Evolutionary conservation across 352 stramenopile species (phyloP).

Genomic region (Pythium dissimile): DNA sequence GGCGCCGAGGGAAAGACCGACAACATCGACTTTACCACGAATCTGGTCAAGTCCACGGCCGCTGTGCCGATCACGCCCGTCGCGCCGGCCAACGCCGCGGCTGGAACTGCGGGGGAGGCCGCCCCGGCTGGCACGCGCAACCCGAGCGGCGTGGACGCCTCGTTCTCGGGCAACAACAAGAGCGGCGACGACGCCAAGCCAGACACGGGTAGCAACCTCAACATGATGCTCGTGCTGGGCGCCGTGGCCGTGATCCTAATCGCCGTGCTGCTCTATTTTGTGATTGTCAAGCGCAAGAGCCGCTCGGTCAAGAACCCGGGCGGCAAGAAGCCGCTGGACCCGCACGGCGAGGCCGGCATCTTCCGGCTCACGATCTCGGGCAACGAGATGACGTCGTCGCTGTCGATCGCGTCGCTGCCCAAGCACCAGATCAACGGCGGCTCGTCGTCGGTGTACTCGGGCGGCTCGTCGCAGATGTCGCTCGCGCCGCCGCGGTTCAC

Average conservation of each 20-base stretch:
- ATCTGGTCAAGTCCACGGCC: background rate
- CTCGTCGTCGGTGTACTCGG: background rate
- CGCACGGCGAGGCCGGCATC: slow-evolving; percentile 10
- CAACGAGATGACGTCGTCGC: slow-evolving; percentile 8
- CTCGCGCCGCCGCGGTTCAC: slow-evolving; percentile 14
- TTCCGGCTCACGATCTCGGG: slow-evolving; percentile 5
- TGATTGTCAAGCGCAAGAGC: slow-evolving; percentile 3
- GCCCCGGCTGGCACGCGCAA: background rate
- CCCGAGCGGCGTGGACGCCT: slow-evolving; percentile 6
- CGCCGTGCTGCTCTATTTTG: slow-evolving; percentile 12
- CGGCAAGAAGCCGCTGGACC: slow-evolving; percentile 3
- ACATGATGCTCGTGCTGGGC: slow-evolving; percentile 12
- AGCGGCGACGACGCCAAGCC: background rate
- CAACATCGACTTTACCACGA: slow-evolving; percentile 14
- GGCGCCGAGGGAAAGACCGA: slow-evolving; percentile 6
- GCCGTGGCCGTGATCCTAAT: slow-evolving; percentile 3
- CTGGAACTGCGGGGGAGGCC: background rate
- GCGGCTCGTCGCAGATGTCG: background rate
- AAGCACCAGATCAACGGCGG: background rate
- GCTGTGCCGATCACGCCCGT: background rate
- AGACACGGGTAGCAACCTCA: slow-evolving; percentile 7
- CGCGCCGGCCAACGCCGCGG: background rate
- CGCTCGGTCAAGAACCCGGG: slow-evolving; percentile 5
- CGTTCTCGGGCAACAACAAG: slow-evolving; percentile 14
- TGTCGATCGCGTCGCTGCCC: slow-evolving; percentile 3